phyloP scores from a whole-genome alignment of 805 yeast species.

The Yamadazyma sp. region DNA sequence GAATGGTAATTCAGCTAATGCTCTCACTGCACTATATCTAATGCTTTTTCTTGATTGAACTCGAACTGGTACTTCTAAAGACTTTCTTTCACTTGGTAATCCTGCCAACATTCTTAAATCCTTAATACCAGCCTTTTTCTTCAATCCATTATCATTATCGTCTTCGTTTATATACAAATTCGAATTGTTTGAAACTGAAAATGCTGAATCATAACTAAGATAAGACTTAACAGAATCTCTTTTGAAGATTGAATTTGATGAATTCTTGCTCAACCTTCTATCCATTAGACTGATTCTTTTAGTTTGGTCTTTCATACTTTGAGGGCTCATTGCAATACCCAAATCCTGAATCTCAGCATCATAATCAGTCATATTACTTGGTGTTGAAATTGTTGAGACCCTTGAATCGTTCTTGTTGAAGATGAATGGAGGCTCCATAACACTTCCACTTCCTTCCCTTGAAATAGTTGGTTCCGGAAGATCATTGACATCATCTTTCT shows the following conservation, averaged over 20 bases:
- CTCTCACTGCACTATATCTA: constrained; percentile 35
- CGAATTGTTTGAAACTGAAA: constrained; percentile 29
- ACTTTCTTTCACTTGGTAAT: constrained; percentile 7
- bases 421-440: constrained; percentile 8
- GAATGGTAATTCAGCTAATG: constrained; percentile 40
- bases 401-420: constrained; percentile 9
- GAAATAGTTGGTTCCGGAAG: background rate
- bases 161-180: constrained; percentile 5
- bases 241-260: constrained; percentile 32
- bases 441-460: background rate
- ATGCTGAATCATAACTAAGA: constrained; percentile 57
- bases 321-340: constrained; percentile 42
- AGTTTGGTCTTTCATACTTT: constrained; percentile 21
- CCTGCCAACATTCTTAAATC: constrained; percentile 42
- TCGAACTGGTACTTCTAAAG: constrained; percentile 14
- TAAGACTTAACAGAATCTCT: constrained; percentile 48
- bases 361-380: constrained; percentile 37
- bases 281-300: constrained; percentile 26
- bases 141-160: constrained; percentile 21
- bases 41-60: constrained; percentile 25
- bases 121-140: constrained; percentile 50
- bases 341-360: constrained; percentile 41
- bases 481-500: constrained; percentile 3
- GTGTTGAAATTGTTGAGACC: constrained; percentile 21
- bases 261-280: constrained; percentile 22